These are phyloP conservation scores for Fusarium sp. DNA, from an alignment of 2,329 filamentous ascomycete species.

Conservation along the genomic window DNA sequence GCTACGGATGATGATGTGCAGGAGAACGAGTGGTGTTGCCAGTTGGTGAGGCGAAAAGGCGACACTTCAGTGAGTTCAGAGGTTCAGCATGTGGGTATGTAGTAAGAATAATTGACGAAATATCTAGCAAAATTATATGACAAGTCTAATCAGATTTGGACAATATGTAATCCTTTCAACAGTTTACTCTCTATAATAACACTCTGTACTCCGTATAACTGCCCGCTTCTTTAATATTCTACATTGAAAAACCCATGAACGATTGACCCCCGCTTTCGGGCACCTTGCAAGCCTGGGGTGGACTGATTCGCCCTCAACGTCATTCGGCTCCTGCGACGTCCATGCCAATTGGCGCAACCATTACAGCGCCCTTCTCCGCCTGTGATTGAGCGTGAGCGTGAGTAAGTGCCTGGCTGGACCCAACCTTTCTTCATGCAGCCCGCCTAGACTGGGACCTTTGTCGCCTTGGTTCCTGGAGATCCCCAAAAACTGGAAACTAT, in stretches of 20 bases:
- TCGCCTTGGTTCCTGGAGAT: conserved; percentile 9
- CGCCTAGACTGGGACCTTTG: conserved; percentile 3
- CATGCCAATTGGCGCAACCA: conserved; percentile 9
- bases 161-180: not conserved
- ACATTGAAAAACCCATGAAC: not conserved
- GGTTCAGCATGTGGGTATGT: not conserved
- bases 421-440: conserved; percentile 10
- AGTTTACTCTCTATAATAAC: not conserved
- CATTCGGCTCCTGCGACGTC: conserved; percentile 1
- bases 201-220: not conserved
- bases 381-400: not conserved
- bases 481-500: not conserved
- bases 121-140: not conserved
- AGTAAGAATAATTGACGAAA: not conserved
- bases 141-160: not conserved
- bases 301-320: conserved; percentile 28
- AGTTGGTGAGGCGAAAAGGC: conserved; percentile 26
- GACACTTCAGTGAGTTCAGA: not conserved
- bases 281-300: conserved; percentile 5
- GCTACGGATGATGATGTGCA: conserved; percentile 31
- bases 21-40: conserved; percentile 27
- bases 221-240: not conserved
- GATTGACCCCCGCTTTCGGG: conserved; percentile 4
- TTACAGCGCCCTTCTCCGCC: conserved; percentile 18
- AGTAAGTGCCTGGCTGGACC: not conserved